Conservation (phyloP, 192 early-diverging fungal species). For the Phlyctochytrium planicorne region DNA sequence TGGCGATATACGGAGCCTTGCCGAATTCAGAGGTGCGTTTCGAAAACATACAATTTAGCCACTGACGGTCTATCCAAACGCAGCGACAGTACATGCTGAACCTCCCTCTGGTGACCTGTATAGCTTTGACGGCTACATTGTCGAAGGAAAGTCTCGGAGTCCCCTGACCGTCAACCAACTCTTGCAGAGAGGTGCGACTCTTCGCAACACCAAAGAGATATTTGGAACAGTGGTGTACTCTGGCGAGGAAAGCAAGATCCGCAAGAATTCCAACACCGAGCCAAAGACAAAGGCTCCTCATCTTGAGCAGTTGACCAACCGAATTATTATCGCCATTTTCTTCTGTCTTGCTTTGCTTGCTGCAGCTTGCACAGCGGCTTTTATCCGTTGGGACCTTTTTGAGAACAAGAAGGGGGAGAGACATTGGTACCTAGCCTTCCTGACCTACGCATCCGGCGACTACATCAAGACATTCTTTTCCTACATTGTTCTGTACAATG, state of each 20-base stretch:
- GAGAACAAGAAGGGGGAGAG: slow-evolving; percentile 1
- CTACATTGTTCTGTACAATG: slow-evolving; percentile 49
- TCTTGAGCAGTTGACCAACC: slow-evolving; percentile 87
- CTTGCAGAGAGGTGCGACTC: slow-evolving; percentile 78
- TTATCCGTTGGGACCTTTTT: slow-evolving; percentile 32
- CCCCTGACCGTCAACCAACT: slow-evolving; percentile 49
- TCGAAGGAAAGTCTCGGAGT: slow-evolving; percentile 45
- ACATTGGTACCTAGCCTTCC: slow-evolving; percentile 22
- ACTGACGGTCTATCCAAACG: no score
- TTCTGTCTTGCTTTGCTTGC: slow-evolving; percentile 5
- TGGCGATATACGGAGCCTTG: slow-evolving; percentile 45
- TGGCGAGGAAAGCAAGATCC: slow-evolving; percentile 87
- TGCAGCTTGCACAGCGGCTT: slow-evolving; percentile 18
- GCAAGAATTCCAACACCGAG: slow-evolving; percentile 83
- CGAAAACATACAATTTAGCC: background rate
- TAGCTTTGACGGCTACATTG: slow-evolving; percentile 76
- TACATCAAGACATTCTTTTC: slow-evolving; percentile 28
- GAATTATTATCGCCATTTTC: slow-evolving; percentile 77
- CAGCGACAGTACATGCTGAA: slow-evolving; percentile 61
- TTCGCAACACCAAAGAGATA: slow-evolving; percentile 85
- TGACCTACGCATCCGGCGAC: slow-evolving; percentile 21
- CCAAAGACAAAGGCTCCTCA: slow-evolving; percentile 77
- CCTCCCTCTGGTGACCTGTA: slow-evolving; percentile 77
- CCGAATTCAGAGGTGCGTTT: slow-evolving; percentile 27
- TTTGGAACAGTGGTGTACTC: slow-evolving; percentile 84